Conservation (phyloP, 176 grass and related monocot species). For the Metroxylon sagu region DNA sequence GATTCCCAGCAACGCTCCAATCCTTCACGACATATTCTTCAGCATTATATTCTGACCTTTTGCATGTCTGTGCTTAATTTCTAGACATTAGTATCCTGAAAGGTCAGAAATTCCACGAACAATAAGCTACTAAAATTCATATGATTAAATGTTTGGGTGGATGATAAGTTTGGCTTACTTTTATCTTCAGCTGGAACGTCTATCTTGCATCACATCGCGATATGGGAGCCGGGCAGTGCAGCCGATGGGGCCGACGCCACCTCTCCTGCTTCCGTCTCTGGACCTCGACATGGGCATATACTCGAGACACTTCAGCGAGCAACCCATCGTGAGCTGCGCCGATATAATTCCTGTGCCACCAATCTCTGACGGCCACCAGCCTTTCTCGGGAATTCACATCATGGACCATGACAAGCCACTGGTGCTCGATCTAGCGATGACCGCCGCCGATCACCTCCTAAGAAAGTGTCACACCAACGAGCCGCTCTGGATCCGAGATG, state of each 20-base stretch:
- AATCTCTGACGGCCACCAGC: slow-evolving; percentile 8
- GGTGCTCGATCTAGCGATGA: slow-evolving; percentile 63
- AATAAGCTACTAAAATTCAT: too few relatives aligned
- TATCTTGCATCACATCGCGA: slow-evolving; percentile 60
- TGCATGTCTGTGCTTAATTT: too few relatives aligned
- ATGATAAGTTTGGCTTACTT: not conserved
- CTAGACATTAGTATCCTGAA: too few relatives aligned
- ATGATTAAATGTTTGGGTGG: too few relatives aligned
- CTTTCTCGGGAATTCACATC: slow-evolving; percentile 26
- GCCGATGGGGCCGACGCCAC: slow-evolving; percentile 32
- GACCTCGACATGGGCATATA: slow-evolving; percentile 89
- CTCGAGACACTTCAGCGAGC: slow-evolving; percentile 56
- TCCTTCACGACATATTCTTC: too few relatives aligned
- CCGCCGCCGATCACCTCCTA: slow-evolving; percentile 46
- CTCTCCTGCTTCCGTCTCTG: slow-evolving; percentile 36
- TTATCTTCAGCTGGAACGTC: slow-evolving; percentile 63
- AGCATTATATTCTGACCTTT: too few relatives aligned
- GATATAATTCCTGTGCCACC: slow-evolving; percentile 34
- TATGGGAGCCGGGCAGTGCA: slow-evolving; percentile 37
- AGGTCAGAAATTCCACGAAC: too few relatives aligned
- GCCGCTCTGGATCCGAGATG: slow-evolving; percentile 48
- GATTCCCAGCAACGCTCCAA: too few relatives aligned
- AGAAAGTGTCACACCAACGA: slow-evolving; percentile 46
- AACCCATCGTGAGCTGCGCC: slow-evolving; percentile 29
- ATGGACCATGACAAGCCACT: slow-evolving; percentile 65